phyloP scores from a whole-genome alignment of 768 basidiomycete species.

The Boletus tomentosulus region DNA sequence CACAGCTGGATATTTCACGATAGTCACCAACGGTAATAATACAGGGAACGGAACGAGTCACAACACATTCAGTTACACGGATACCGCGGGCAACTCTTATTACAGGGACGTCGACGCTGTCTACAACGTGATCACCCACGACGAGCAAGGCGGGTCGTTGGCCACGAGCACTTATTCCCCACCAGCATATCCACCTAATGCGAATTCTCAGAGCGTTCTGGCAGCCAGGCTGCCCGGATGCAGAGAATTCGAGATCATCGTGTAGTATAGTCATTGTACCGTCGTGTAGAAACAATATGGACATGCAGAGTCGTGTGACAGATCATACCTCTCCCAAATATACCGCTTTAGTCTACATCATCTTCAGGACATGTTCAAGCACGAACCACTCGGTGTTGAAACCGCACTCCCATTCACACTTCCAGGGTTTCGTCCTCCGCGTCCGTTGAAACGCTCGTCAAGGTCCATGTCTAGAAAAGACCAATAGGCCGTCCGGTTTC shows the following conservation, averaged over 20 bases:
- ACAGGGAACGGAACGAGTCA: conserved; percentile 66
- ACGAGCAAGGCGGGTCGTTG: conserved; percentile 52
- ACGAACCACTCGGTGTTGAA: conserved; percentile 37
- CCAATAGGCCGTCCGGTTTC: conserved; percentile 81
- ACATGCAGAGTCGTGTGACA: conserved; percentile 2
- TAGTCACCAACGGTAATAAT: conserved; percentile 35
- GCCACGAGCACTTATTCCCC: conserved; percentile 19
- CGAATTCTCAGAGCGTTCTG: neutral
- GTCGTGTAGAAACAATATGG: conserved; percentile 8
- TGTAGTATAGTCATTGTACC: neutral
- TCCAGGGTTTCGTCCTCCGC: conserved; percentile 1
- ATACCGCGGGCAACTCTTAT: conserved; percentile 60
- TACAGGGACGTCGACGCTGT: conserved; percentile 56
- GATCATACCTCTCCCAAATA: neutral
- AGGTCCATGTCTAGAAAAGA: conserved; percentile 55
- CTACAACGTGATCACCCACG: conserved; percentile 56
- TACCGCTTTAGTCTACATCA: neutral
- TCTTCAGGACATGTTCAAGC: conserved; percentile 38
- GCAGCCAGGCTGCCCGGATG: conserved; percentile 37
- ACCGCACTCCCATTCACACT: conserved; percentile 22
- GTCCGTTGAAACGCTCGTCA: conserved; percentile 19
- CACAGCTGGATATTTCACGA: conserved; percentile 49
- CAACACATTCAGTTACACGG: conserved; percentile 62
- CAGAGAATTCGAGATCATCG: conserved; percentile 6
- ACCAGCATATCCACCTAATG: neutral